A percentile compares a stretch with the other conserved stretches of the same genome.
These are phyloP conservation scores for Uronychia setigera DNA, from an alignment of 73 alveolate genomes.

Conservation along the genomic window DNA sequence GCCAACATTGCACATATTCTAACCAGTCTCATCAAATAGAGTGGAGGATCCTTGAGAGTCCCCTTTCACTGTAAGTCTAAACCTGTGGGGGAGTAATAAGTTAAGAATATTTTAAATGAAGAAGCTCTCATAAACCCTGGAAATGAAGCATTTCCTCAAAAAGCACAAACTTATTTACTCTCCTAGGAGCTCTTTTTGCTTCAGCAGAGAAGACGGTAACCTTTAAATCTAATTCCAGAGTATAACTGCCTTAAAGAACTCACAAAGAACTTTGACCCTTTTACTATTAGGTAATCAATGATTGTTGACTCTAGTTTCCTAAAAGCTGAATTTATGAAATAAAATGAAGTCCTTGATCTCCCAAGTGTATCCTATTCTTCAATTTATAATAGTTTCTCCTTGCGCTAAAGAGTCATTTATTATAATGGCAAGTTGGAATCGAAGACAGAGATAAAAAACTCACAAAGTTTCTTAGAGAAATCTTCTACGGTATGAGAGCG, in stretches of 20 bases:
- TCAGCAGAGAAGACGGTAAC: conserved; percentile 32
- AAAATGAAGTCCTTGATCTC: conserved; percentile 56
- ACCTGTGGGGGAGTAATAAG: no score
- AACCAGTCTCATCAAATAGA: background rate
- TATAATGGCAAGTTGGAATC: conserved; percentile 74
- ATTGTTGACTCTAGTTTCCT: conserved; percentile 24
- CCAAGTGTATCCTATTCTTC: conserved; percentile 3
- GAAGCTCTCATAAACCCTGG: no score
- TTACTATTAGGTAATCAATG: conserved; percentile 58
- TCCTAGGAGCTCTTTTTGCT: conserved; percentile 33
- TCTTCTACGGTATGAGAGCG: conserved; percentile 47
- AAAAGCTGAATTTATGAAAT: conserved; percentile 69
- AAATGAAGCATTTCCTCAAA: conserved; percentile 39
- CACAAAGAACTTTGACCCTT: conserved; percentile 86
- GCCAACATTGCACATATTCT: conserved; percentile 31
- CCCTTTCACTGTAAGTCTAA: no score
- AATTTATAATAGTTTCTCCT: conserved; percentile 56
- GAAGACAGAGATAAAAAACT: conserved; percentile 72
- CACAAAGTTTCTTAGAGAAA: conserved; percentile 46
- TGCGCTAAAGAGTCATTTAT: conserved; percentile 75
- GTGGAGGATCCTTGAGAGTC: conserved; percentile 13
- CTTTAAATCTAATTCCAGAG: conserved; percentile 15
- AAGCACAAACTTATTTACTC: conserved; percentile 40
- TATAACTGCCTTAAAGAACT: conserved; percentile 60
- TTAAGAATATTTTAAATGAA: no score